Base-by-base conservation (phyloP, 1,284 basidiomycete genomes). In the Apiotrichum porosum region DNA sequence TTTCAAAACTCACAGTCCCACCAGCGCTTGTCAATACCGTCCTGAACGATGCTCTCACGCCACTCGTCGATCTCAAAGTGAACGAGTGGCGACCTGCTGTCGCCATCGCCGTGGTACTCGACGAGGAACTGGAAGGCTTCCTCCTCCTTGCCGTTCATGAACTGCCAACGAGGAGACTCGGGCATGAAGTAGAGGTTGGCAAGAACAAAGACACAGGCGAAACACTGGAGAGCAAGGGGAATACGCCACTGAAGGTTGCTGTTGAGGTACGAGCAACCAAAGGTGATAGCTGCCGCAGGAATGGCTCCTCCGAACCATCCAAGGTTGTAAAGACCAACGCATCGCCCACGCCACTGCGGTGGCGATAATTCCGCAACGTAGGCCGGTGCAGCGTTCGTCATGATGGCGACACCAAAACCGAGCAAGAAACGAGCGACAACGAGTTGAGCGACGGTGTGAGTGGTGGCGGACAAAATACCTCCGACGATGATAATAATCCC, bases 121-220 rank as follows among this genome's bases (percentile, higher is more conserved):
- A 88, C 85, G 24, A 97, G 78, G 76, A 95, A 93, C 1, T 90
- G 90, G 30, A 94, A 22, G 3, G 55, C 55, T 30, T 43, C 17
- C 22, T 49, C 44, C 19, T 51, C 50, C 42, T 52, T 42, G 15
- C 55, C 52, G 33, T 57, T 47, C 28, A 63, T 47, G 9, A 62
- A 37, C 31, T 52, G 49, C 54, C 54, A 56, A 21, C 54, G 50
- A 1, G 64, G 62, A 34, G 69, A 45, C 12, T 60, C 60, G 6
- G 61, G 61, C 15, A 54, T 51, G 24, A 54, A 45, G 47, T 50
- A 53, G 19, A 60, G 34, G 24, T 49, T 42, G 22, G 18, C 13
- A 15, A 57, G 22, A 44, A 51, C 49, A 23, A 55, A 12, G 15
- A 49, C 22, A 5, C 41, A 81, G 58, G 46, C 69, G 57, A 37